Base-by-base conservation (phyloP, 2,329 filamentous ascomycete species). In the Aspergillus hiratsukae region DNA sequence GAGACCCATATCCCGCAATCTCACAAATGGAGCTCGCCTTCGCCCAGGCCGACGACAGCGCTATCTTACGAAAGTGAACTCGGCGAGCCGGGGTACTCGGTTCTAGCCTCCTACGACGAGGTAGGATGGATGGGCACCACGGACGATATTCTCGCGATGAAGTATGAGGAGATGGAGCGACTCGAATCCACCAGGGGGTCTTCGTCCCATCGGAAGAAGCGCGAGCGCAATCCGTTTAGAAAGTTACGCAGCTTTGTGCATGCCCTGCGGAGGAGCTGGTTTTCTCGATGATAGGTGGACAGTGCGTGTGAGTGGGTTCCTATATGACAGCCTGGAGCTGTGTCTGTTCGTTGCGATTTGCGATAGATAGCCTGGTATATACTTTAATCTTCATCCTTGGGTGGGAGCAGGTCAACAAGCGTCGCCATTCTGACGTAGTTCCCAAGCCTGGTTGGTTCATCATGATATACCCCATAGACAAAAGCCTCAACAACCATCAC, bases 71-170 rank as follows among this genome's bases (percentile, higher is more conserved):
- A 64, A 49, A 65, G 64, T 21, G 68, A 71, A 3, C 64, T 71
- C 7, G 69, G 69, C 46, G 69, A 71, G 48, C 69, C 69, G 1
- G 69, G 69, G 10, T 68, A 67, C 5, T 63, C 66, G 0, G 64
- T 66, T 48, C 64, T 66, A 48, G 64, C 64, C 23, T 66, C 66
- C 40, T 62, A 64, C 23, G 62, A 52, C 65, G 64, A 62, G 58
- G 59, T 14, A 58, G 64, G 37, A 60, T 66, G 29, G 58, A 65
- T 52, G 64, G 57, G 41, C 62, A 64, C 48, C 73, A 67, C 23
- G 23, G 43, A 46, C 11, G 43, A 46, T 27, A 27, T 46, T 14
- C 21, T 46, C 9, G 19, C 21, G 21, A 46, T 23, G 19, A 46
- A 46, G 43, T 23, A 46, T 27, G 43, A 46, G 2, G 43, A 46